Percentiles rank a stretch among this genome's conserved stretches.
phyloP scores from a whole-genome alignment of 352 stramenopile species.

The Pythium scleroteichum region DNA sequence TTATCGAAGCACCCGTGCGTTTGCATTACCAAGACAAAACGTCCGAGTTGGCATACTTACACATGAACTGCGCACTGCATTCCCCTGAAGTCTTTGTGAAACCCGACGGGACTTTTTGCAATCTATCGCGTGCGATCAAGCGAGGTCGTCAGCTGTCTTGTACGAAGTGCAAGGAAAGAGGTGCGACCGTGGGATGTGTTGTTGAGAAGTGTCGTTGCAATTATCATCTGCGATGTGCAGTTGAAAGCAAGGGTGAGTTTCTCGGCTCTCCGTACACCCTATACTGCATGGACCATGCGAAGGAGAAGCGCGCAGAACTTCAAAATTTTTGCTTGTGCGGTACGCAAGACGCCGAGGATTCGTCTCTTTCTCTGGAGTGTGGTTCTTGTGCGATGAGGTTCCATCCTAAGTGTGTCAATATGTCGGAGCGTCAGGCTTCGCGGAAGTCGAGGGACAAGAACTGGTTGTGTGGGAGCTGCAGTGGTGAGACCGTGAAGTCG shows the following conservation, averaged over 20 bases:
- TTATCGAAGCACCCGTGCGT: constrained; percentile 74
- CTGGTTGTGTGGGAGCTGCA: constrained; percentile 42
- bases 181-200: constrained; percentile 77
- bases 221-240: constrained; percentile 77
- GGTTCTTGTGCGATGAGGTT: constrained; percentile 65
- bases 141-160: constrained; percentile 78
- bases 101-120: constrained; percentile 77
- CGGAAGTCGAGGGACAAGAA: constrained; percentile 54
- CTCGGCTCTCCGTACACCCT: constrained; percentile 70
- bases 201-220: constrained; percentile 77
- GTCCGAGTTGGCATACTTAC: constrained; percentile 65
- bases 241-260: constrained; percentile 74
- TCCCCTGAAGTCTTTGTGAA: constrained; percentile 85
- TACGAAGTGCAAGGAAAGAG: constrained; percentile 59
- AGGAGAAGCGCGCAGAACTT: constrained; percentile 39
- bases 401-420: constrained; percentile 81
- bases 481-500: constrained; percentile 23
- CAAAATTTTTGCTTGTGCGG: constrained; percentile 52
- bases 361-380: constrained; percentile 57
- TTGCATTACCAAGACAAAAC: constrained; percentile 71
- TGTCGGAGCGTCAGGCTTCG: constrained; percentile 65
- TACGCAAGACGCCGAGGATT: constrained; percentile 43
- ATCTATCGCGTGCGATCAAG: constrained; percentile 74
- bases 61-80: constrained; percentile 84
- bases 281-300: constrained; percentile 70